Conservation (phyloP, 345 rosid species). For the Odontarrhena argentea region DNA sequence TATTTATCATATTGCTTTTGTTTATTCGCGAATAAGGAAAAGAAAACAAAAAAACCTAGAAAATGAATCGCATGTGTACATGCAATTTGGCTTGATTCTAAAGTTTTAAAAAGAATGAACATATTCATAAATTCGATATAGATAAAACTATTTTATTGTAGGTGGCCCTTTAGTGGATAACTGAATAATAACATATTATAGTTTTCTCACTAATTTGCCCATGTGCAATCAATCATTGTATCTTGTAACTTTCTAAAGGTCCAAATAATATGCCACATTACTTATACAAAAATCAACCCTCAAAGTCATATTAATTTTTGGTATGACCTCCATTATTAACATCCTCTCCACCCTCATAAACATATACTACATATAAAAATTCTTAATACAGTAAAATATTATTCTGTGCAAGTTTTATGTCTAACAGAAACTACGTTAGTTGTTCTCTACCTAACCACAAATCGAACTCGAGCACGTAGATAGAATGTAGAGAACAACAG, state of each 20-base stretch:
- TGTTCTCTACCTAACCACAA: background rate
- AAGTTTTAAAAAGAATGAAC: background rate
- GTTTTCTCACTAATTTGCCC: conserved; percentile 19
- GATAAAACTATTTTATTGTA: conserved; percentile 26
- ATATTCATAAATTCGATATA: conserved; percentile 29
- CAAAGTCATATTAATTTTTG: conserved; percentile 1
- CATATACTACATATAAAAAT: background rate
- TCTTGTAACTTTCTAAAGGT: conserved; percentile 25
- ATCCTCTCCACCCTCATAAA: conserved; percentile 9
- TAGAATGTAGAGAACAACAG: no score
- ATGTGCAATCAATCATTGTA: conserved; percentile 40
- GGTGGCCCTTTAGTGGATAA: conserved; percentile 37
- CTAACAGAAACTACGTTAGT: background rate
- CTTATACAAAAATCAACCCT: conserved; percentile 14
- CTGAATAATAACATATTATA: background rate
- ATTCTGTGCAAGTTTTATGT: background rate
- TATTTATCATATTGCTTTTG: conserved; percentile 10
- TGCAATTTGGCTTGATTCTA: conserved; percentile 22
- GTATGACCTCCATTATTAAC: background rate
- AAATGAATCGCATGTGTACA: conserved; percentile 2
- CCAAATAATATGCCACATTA: conserved; percentile 32
- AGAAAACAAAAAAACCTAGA: background rate
- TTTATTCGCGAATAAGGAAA: background rate
- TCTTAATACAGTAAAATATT: background rate
- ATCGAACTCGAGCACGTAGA: background rate